phyloP scores from a whole-genome alignment of 2,329 filamentous ascomycete species.

The Colletotrichum sp. region DNA sequence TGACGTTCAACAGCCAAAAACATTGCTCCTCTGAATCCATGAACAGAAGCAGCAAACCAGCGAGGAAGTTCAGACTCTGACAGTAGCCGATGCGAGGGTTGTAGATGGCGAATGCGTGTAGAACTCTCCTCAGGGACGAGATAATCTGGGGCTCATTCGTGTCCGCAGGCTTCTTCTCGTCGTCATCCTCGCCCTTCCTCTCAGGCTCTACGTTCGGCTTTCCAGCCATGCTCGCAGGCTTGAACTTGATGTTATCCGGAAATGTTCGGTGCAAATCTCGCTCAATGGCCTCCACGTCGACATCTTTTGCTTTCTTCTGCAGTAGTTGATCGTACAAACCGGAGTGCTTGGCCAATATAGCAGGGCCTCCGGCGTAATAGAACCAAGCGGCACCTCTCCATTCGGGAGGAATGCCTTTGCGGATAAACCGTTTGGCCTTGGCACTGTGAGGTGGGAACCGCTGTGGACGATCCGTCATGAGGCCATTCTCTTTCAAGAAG shows the following conservation, averaged over 20 bases:
- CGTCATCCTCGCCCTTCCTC: neutral
- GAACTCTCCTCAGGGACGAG: conserved; percentile 79
- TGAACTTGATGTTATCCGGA: conserved; percentile 91
- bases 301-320: conserved; percentile 65
- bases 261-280: conserved; percentile 93
- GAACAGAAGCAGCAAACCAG: conserved; percentile 87
- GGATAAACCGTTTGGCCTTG: conserved; percentile 88
- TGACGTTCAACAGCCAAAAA: conserved; percentile 92
- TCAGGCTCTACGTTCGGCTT: conserved; percentile 30
- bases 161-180: conserved; percentile 23
- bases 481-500: conserved; percentile 76
- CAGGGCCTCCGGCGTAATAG: conserved; percentile 89
- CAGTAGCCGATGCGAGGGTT: conserved; percentile 94
- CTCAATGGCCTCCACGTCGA: conserved; percentile 90
- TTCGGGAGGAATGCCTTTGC: conserved; percentile 92
- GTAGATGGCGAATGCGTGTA: conserved; percentile 89
- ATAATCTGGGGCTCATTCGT: conserved; percentile 78
- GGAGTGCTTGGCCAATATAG: conserved; percentile 75
- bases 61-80: conserved; percentile 93
- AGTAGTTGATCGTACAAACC: conserved; percentile 79
- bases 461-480: conserved; percentile 74
- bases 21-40: conserved; percentile 87
- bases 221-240: conserved; percentile 54
- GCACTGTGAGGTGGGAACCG: conserved; percentile 81
- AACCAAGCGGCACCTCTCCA: conserved; percentile 98